A percentile compares a stretch with the other conserved stretches of the same genome.
These are phyloP conservation scores for Ceratorhiza oryzae-sativae DNA, from an alignment of 1,284 basidiomycete genomes.

Conservation along the genomic window DNA sequence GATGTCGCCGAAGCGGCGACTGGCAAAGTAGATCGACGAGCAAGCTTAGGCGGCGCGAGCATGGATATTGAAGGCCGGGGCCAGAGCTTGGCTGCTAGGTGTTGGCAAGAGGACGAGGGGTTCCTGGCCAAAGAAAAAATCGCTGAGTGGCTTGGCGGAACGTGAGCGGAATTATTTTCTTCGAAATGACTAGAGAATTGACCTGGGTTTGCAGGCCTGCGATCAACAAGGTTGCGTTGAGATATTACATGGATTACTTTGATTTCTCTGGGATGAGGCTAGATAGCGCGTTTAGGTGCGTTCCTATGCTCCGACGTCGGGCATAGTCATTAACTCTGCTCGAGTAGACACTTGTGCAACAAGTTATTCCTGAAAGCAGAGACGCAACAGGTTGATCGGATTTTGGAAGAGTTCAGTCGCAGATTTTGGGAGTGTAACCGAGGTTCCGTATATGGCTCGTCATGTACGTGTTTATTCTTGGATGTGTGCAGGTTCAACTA, in stretches of 20 bases:
- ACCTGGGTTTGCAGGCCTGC: slow-evolving; percentile 58
- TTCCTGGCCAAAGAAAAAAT: slow-evolving; percentile 90
- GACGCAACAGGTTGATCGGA: slow-evolving; percentile 97
- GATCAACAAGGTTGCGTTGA: slow-evolving; percentile 78
- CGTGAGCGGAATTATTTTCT: slow-evolving; percentile 61
- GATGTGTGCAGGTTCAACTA: slow-evolving; percentile 32
- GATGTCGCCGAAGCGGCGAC: neutral
- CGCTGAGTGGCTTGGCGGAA: slow-evolving; percentile 92
- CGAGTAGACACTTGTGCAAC: slow-evolving; percentile 78
- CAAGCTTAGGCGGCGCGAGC: slow-evolving; percentile 11
- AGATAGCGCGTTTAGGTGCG: slow-evolving; percentile 88
- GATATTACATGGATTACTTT: slow-evolving; percentile 86
- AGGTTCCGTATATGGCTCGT: slow-evolving; percentile 75
- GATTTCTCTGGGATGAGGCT: slow-evolving; percentile 85
- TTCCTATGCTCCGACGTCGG: slow-evolving; percentile 52
- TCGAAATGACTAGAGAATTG: neutral
- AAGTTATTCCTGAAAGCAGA: slow-evolving; percentile 95
- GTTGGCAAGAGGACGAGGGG: slow-evolving; percentile 86
- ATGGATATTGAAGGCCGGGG: slow-evolving; percentile 63
- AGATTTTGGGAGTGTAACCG: slow-evolving; percentile 94
- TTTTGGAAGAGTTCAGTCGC: slow-evolving; percentile 88
- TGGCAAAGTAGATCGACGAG: slow-evolving; percentile 1
- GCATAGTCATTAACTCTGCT: neutral
- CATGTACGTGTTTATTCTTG: slow-evolving; percentile 62
- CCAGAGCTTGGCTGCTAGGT: slow-evolving; percentile 75